Evolutionary conservation across 2,329 filamentous ascomycete genomes (phyloP), one percentile per base, ranked within the genome.

Genomic region (Cladophialophora exuberans): DNA sequence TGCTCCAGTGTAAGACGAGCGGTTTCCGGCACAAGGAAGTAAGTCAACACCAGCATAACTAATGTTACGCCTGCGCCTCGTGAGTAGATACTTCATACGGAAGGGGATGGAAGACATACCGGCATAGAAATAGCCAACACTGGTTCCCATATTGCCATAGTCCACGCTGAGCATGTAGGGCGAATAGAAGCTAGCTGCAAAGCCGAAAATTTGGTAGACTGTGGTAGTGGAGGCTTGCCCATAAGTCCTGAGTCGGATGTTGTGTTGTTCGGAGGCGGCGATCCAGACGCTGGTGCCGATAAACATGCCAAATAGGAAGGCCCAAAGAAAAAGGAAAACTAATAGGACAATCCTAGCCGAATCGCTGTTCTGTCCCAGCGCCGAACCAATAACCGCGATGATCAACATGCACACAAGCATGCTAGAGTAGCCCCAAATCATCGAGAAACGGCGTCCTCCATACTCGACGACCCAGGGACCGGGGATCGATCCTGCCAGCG

Each of bases 71-170:
- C 52, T 54, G 38, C 9, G n/a, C n/a, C n/a, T n/a, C n/a, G n/a
- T n/a, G n/a, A n/a, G n/a, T n/a, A n/a, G n/a, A n/a, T n/a, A n/a
- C n/a, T n/a, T n/a, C n/a, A n/a, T n/a, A n/a, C n/a, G n/a, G n/a
- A n/a, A n/a, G n/a, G n/a, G n/a, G n/a, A n/a, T n/a, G n/a, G n/a
- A n/a, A n/a, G 9, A 41, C 43, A 18, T 15, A 54, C 52, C 64
- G 1, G 62, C 63, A 42, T 68, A 68, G 35, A 68, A 68, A 31
- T 68, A 68, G 1, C 66, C 66, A n/a, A 68, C 66, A 45, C 59
- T 65, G 2, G 64, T 26, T 1, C 66, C 65, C 65, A 66, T 66
- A 30, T 66, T 64, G 3, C 65, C 65, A 45, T 67, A 58, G n/a
- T 62, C 38, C 1, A 54, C 38, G 28, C 63, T 60, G 18, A 67